phyloP scores from a whole-genome alignment of 2,329 filamentous ascomycete genomes.

The Colletotrichum sp. region DNA sequence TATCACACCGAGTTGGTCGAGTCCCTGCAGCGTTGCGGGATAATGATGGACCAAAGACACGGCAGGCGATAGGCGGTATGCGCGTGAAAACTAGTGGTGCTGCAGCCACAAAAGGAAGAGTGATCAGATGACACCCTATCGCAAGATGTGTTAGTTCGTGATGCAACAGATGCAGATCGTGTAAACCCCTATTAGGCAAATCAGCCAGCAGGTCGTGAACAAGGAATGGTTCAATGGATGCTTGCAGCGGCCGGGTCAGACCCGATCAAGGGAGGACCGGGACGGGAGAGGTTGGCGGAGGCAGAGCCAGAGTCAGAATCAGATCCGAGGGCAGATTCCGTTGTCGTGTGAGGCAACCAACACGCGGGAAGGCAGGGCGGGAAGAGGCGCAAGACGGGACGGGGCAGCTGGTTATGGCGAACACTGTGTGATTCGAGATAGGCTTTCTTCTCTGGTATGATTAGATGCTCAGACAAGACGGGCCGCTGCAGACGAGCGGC shows the following conservation, averaged over 20 bases:
- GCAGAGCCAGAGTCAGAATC: neutral
- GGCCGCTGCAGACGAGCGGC: neutral
- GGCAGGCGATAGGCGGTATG: neutral
- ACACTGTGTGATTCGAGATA: neutral
- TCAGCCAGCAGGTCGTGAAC: neutral
- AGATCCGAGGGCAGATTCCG: neutral
- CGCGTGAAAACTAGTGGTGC: neutral
- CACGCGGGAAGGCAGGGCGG: neutral
- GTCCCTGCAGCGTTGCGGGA: neutral
- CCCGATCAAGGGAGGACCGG: neutral
- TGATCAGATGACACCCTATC: conserved; percentile 7
- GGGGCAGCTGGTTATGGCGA: neutral
- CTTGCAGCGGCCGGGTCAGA: neutral
- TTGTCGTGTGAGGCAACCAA: neutral
- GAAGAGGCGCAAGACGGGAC: neutral
- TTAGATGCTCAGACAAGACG: neutral
- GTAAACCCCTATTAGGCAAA: neutral
- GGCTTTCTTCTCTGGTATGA: neutral
- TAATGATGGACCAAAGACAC: neutral
- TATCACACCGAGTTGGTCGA: neutral
- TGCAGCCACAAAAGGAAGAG: conserved; percentile 11
- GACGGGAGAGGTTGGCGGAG: neutral
- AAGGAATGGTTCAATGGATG: neutral
- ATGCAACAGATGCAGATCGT: conserved; percentile 3
- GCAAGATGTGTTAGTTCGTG: neutral